Base-by-base conservation (phyloP, 176 grass and related monocot genomes). In the Musa itinerans region DNA sequence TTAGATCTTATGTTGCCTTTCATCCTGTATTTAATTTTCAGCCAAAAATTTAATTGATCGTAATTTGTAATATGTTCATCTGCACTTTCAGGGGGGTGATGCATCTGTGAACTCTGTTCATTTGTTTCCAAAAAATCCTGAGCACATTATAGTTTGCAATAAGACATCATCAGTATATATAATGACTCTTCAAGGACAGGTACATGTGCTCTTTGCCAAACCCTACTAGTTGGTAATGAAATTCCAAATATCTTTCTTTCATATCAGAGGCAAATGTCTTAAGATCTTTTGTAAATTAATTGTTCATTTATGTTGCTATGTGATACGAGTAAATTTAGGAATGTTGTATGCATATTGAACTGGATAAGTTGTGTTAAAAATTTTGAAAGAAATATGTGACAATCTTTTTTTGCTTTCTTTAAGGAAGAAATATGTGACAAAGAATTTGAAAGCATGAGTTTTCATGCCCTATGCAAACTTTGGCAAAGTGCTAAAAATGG, bases 141-240 rank as follows among this genome's bases (percentile, higher is more conserved):
- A 99, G 72, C 96, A 95, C 79, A 95, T 99, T 84, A 78, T 95
- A 84, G 91, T 99, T 58, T 95, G 89, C 75, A 99, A 92, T 75
- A 99, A 95, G 81, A 95, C 89, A 49, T 99, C 89, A 1, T 84
- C 96, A 67, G 86, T 95, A 79, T 89, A 86, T 80, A 89, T 99
- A 71, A 95, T 95, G 96, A 99, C 89, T 79, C 84, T 99, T 81
- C 91, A 99, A 82, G 96, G 89, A 70, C 89, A 95, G 96, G 96
- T 99, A 85, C 62, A 17, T n/a, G 56, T 69, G 15, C 13, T 48
- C 26, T 43, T 43, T 43, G 34, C 4, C 4, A 6, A 43, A 43
- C 34, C 34, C 4, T 43, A 43, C 34, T 43, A 43, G 34, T 43
- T 0, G 4, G 34, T 6, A 43, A 43, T 43, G 4, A 43, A 6